A percentile compares a stretch with the other conserved stretches of the same genome.
Evolutionary conservation across 352 stramenopile genomes (phyloP).

Genomic region (Phytopythium mirpurense): DNA sequence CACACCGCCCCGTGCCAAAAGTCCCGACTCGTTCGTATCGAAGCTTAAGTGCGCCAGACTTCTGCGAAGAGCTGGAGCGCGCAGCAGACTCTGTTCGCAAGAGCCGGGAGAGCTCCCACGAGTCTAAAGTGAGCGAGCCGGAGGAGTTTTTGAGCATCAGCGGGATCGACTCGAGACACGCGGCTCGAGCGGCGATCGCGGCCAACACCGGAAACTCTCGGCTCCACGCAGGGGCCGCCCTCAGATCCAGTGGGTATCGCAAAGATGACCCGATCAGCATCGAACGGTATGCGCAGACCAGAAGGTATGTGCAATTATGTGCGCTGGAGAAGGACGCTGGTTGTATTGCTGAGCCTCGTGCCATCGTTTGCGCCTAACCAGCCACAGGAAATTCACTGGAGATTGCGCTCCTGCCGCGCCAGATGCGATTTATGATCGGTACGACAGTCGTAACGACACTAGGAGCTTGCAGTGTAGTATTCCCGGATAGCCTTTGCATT

Average conservation of each 20-base stretch:
- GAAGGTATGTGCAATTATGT: conserved; percentile 24
- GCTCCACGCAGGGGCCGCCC: conserved; percentile 15
- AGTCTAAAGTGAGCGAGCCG: conserved; percentile 19
- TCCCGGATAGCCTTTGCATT: too few species aligned
- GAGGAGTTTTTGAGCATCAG: conserved; percentile 29
- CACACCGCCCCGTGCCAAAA: conserved; percentile 17
- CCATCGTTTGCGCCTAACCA: conserved; percentile 6
- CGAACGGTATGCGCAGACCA: conserved; percentile 39
- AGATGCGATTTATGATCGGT: conserved; percentile 70
- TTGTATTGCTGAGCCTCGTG: neutral
- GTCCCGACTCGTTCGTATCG: conserved; percentile 33
- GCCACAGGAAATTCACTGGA: conserved; percentile 60
- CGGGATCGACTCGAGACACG: conserved; percentile 22
- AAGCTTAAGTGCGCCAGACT: conserved; percentile 78
- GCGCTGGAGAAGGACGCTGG: neutral
- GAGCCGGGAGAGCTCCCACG: conserved; percentile 29
- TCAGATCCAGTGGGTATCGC: conserved; percentile 38
- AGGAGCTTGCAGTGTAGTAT: too few species aligned
- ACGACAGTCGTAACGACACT: too few species aligned
- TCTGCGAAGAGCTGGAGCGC: conserved; percentile 48
- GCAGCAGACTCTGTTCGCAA: conserved; percentile 14
- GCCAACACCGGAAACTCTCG: conserved; percentile 26
- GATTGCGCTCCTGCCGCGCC: conserved; percentile 31
- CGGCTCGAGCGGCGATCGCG: conserved; percentile 18
- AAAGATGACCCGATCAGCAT: conserved; percentile 59